These are phyloP conservation scores for Mucor piriformis DNA, from an alignment of 371 early-diverging fungal species.

Conservation along the genomic window DNA sequence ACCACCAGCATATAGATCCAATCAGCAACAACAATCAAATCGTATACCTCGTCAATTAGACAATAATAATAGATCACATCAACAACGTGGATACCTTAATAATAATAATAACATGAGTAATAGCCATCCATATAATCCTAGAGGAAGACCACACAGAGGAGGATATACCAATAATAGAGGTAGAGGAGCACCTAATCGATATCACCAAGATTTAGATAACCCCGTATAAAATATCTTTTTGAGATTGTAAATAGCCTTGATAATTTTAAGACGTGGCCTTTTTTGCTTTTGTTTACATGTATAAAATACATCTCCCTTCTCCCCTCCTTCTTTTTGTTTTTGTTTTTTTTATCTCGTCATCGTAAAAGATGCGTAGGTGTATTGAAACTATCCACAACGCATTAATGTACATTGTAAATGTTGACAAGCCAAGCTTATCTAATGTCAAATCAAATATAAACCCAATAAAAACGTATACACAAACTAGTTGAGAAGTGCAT, in stretches of 20 bases:
- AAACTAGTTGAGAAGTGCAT: too few relatives aligned
- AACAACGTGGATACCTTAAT: not conserved
- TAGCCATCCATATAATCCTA: not conserved
- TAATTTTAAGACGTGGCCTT: too few relatives aligned
- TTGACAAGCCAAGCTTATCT: too few relatives aligned
- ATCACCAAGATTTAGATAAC: conserved; percentile 19
- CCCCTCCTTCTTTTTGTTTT: too few relatives aligned
- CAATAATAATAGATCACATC: conserved; percentile 6
- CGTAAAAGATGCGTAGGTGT: too few relatives aligned
- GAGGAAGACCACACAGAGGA: conserved; percentile 4
- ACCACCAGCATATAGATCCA: not conserved
- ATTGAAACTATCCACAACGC: too few relatives aligned
- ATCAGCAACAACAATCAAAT: conserved; percentile 1
- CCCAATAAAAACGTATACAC: too few relatives aligned
- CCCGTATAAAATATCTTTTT: not conserved
- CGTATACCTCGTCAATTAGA: not conserved
- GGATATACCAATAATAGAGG: conserved; percentile 6
- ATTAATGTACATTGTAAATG: too few relatives aligned
- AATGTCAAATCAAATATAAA: too few relatives aligned
- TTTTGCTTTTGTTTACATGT: too few relatives aligned
- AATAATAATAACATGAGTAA: conserved; percentile 4
- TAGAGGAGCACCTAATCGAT: conserved; percentile 4
- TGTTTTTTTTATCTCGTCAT: too few relatives aligned
- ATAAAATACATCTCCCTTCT: too few relatives aligned
- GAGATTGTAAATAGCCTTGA: not conserved